phyloP scores from a whole-genome alignment of 2,329 filamentous ascomycete species.

The Incumbomyces delicatus region DNA sequence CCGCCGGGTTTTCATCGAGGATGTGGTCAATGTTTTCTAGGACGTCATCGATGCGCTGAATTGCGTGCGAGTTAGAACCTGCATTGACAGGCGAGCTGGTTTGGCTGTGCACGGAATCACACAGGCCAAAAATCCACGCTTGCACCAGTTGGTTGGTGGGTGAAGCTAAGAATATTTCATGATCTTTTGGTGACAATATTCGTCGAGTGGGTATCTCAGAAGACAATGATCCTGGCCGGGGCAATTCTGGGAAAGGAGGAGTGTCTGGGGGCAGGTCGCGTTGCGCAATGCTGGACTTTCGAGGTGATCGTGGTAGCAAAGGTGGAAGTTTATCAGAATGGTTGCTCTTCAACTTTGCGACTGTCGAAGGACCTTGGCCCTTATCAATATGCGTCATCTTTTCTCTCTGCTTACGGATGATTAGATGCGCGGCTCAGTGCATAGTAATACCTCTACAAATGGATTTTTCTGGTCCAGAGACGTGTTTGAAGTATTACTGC shows the following conservation, averaged over 20 bases:
- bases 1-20: constrained; percentile 61
- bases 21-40: constrained; percentile 60
- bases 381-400: no score
- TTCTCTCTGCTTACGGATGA: no score
- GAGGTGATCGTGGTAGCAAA: constrained; percentile 23
- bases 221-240: constrained; percentile 48
- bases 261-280: constrained; percentile 60
- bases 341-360: neutral
- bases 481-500: neutral
- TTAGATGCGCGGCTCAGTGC: no score
- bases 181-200: constrained; percentile 72
- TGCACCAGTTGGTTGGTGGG: constrained; percentile 65
- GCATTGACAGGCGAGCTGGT: constrained; percentile 53
- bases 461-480: neutral
- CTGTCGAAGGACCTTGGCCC: neutral
- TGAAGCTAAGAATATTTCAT: constrained; percentile 70
- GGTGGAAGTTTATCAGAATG: constrained; percentile 12
- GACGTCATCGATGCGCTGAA: constrained; percentile 58
- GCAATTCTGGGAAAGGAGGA: constrained; percentile 60
- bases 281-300: constrained; percentile 23
- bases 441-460: neutral
- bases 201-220: constrained; percentile 64
- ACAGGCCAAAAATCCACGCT: constrained; percentile 76
- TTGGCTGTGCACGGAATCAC: constrained; percentile 66
- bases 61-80: constrained; percentile 48